Evolutionary conservation across 2,329 filamentous ascomycete species (phyloP), one percentile per base, ranked within the genome.

Genomic region (Pleomassaria siparia): DNA sequence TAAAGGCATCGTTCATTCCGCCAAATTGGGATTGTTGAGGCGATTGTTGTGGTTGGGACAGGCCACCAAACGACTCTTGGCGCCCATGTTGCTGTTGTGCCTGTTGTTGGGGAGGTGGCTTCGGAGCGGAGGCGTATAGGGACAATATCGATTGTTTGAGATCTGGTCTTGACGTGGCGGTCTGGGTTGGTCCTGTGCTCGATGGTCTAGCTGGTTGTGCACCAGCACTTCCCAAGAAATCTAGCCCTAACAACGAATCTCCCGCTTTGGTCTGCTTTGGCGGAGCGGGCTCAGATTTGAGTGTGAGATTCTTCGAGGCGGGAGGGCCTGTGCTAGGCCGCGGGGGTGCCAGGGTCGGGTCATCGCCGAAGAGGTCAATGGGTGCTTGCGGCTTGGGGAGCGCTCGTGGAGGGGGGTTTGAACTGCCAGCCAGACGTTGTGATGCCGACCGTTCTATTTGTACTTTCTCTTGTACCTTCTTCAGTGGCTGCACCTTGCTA

Each of bases 81-180:
- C 81, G 78, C n/a, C n/a, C n/a, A 28, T 77, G 76, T 66, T 87
- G 85, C 24, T 77, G 74, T n/a, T 73, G 68, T 18, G 71, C 68
- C 29, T 75, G 66, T 46, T 74, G 74, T 35, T 78, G 73, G 9
- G 83, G 77, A 59, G 88, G 87, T n/a, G 89, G 84, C 64, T 90
- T 88, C 1, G 91, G 88, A 4, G 84, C 83, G 7, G 89, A 88
- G 10, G 91, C 90, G 67, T 99, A 99, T 13, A 99, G 80, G 7
- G 94, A 99, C 40, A 99, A 75, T 51, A 99, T 99, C 2, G 92
- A 97, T 72, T 96, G 92, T 74, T 99, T 99, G 50, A 99, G 77
- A 67, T 99, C 94, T 2, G 92, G 91, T 52, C 94, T 81, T 37
- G 91, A 95, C 59, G 88, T 85, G 11, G 80, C 80, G 15, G 77